Evolutionary conservation across 768 basidiomycete genomes (phyloP).

Genomic region (Phlegmacium glaucopus): DNA sequence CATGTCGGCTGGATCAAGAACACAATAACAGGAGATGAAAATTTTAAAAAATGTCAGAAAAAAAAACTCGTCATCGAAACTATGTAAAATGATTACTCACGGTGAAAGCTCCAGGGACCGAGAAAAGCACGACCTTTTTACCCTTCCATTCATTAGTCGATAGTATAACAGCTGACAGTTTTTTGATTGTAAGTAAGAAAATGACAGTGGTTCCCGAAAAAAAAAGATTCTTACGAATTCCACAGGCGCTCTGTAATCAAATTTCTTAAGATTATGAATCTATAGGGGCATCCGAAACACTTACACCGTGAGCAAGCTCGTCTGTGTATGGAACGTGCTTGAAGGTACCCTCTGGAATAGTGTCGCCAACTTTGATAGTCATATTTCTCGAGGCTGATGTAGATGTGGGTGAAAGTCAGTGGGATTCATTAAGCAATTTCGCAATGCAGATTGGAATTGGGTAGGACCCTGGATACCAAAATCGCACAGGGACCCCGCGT

Average conservation of each 20-base stretch:
- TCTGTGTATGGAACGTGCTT: slow-evolving; percentile 57
- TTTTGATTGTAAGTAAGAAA: slow-evolving; percentile 2
- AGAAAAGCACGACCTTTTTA: slow-evolving; percentile 77
- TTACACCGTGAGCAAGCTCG: slow-evolving; percentile 58
- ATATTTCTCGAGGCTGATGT: not conserved
- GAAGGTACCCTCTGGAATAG: slow-evolving; percentile 37
- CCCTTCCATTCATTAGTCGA: slow-evolving; percentile 68
- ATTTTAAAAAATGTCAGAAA: slow-evolving; percentile 35
- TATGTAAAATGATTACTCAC: slow-evolving; percentile 41
- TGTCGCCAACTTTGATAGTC: slow-evolving; percentile 33
- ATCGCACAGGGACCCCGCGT: too few relatives aligned
- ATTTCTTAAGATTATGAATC: slow-evolving; percentile 8
- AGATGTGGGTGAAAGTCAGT: slow-evolving; percentile 6
- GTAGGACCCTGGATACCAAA: too few relatives aligned
- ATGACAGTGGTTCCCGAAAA: slow-evolving; percentile 5
- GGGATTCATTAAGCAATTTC: too few relatives aligned
- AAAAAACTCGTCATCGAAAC: not conserved
- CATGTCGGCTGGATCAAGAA: slow-evolving; percentile 63
- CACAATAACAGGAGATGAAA: slow-evolving; percentile 41
- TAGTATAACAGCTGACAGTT: slow-evolving; percentile 44
- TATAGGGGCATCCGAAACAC: slow-evolving; percentile 22
- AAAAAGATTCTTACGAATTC: slow-evolving; percentile 47
- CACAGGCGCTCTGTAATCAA: slow-evolving; percentile 51
- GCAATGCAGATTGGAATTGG: too few relatives aligned
- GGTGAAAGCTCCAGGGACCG: slow-evolving; percentile 81